Base-by-base conservation (phyloP, 2,329 filamentous ascomycete species). In the Verticillium isaacii region DNA sequence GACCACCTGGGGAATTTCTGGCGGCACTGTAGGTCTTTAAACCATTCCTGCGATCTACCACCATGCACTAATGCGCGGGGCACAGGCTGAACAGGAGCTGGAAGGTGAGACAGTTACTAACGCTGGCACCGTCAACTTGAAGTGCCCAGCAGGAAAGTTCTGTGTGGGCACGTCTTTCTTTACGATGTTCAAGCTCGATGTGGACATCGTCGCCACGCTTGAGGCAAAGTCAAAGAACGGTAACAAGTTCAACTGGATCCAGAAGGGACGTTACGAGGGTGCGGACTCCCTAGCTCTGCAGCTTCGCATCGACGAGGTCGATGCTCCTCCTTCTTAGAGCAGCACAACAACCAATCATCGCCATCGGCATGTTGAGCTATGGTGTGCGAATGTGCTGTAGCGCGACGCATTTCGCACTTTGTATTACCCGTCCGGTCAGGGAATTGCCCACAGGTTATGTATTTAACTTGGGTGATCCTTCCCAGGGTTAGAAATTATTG, bases 121-220 rank as follows among this genome's bases (percentile, higher is more conserved):
- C 34, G 55, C 64, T 1, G 61, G 62, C 15, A 66, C 62, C 25
- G 59, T 66, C 55, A 61, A 62, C 37, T 62, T 66, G 12, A 62
- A 55, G 17, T 66, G 64, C 56, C 62, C 65, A 5, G 41, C 61
- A 1, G 60, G 59, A 23, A 66, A 65, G 36, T 63, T 66, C 39
- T 66, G 65, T 56, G 63, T 62, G 1, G 65, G 62, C 8, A 52
- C 57, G 0, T 63, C 65, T 9, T 65, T 65, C 32, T 65, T 64
- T 50, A 65, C 63, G 9, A 61, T 59, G 14, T 66, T 62, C 34
- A 66, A 64, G 56, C 56, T 67, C 19, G 56, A 66, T 9, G 60
- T 66, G n/a, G 61, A 66, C 15, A 60, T 65, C 3, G 63, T 63
- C 12, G 62, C 65, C 5, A 67, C 63, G 1, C 59, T 65, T 25